Evolutionary conservation across 2,329 filamentous ascomycete genomes (phyloP).

Genomic region (Lizonia empirigonia): DNA sequence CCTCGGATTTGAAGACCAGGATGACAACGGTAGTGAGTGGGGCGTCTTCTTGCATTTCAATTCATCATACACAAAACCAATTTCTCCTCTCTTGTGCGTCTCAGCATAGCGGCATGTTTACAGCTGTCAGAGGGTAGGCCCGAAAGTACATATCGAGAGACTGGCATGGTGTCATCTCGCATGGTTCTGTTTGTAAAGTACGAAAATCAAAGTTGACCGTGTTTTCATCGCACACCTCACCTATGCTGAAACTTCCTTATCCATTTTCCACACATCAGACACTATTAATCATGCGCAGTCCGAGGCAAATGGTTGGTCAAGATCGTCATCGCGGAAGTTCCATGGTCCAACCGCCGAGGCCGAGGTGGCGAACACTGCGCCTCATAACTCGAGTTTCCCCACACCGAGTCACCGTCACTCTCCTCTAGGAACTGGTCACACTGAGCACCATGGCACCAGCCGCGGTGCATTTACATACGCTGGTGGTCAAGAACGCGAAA

Average conservation of each 20-base stretch:
- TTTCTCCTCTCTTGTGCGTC: constrained; percentile 16
- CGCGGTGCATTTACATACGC: constrained; percentile 46
- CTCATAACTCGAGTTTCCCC: constrained; percentile 31
- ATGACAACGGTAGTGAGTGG: constrained; percentile 34
- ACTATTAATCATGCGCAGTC: background rate
- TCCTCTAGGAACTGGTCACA: constrained; percentile 24
- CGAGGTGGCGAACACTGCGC: constrained; percentile 28
- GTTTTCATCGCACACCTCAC: background rate
- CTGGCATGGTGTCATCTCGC: constrained; percentile 1
- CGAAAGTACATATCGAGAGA: constrained; percentile 25
- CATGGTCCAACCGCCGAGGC: constrained; percentile 16
- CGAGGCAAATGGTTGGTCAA: background rate
- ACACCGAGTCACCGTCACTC: constrained; percentile 20
- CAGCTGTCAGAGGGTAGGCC: constrained; percentile 9
- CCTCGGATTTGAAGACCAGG: constrained; percentile 17
- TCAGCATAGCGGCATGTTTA: constrained; percentile 37
- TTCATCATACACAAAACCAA: constrained; percentile 1
- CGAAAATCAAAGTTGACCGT: constrained; percentile 20
- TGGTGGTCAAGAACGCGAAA: constrained; percentile 51
- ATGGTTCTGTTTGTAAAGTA: constrained; percentile 31
- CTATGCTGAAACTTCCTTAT: background rate
- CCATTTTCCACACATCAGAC: background rate
- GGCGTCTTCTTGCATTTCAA: constrained; percentile 36
- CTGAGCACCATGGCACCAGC: constrained; percentile 46
- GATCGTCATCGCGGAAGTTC: constrained; percentile 21